These are phyloP conservation scores for Takakia lepidozioides DNA, from an alignment of 225 moss, liverwort and hornwort genomes.

Conservation along the genomic window DNA sequence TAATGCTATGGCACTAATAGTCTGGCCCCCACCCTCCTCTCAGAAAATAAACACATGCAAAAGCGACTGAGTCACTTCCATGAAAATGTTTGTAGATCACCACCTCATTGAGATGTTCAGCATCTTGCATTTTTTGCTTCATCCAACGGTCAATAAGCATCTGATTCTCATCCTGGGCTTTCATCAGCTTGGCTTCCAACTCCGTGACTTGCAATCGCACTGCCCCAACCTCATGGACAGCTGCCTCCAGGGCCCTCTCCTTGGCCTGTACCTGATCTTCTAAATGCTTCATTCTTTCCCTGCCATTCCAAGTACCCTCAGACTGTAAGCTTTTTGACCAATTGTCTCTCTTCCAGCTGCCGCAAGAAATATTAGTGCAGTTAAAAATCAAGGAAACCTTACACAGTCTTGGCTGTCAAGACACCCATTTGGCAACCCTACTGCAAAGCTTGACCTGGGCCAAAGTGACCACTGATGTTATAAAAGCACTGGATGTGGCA, in stretches of 20 bases:
- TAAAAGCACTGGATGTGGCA: no score
- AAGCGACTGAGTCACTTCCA: background rate
- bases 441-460: no score
- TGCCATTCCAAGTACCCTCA: constrained; percentile 6
- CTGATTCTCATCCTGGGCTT: constrained; percentile 55
- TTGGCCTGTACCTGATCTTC: constrained; percentile 25
- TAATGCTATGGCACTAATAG: no score
- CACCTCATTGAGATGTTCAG: constrained; percentile 74
- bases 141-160: constrained; percentile 88
- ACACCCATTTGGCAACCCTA: no score
- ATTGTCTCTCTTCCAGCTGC: no score
- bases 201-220: constrained; percentile 36
- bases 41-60: background rate
- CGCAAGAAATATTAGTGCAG: no score
- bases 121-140: constrained; percentile 83
- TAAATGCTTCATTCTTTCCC: constrained; percentile 21
- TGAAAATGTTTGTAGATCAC: no score
- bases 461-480: no score
- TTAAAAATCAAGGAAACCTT: no score
- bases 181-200: constrained; percentile 39
- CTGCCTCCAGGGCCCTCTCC: constrained; percentile 32
- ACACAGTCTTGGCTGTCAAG: no score
- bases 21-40: no score
- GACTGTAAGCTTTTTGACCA: no score
- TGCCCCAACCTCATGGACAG: constrained; percentile 33